Evolutionary conservation across 2,329 filamentous ascomycete genomes (phyloP), one percentile per base, ranked within the genome.

Genomic region (Pestalotiopsis sp.): DNA sequence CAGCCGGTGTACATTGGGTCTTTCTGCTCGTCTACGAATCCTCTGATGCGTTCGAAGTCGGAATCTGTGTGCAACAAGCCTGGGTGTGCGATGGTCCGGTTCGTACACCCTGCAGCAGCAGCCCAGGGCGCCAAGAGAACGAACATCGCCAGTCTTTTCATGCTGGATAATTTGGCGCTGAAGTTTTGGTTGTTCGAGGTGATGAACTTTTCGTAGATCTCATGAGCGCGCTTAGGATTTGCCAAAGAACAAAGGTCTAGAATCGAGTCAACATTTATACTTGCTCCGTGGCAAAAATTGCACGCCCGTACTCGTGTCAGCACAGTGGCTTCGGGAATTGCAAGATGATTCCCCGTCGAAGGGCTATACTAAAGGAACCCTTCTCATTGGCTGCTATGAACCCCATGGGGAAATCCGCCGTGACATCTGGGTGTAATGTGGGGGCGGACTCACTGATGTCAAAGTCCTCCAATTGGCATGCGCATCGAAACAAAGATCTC

Each of bases 1-100:
- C 70, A 71, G 49, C 56, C 68, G 5, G 69, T 61, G 57, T 67
- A 64, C 69, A 67, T 68, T 17, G 69, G 69, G n/a, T 67, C 59
- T 2, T 31, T 59, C 20, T 59, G 38, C 25, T 31, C 31, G 49
- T 65, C 38, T 57, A 70, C 69, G 41, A 68, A 58, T 13, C 36
- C 61, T 36, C 36, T 64, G 61, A 69, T 60, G 6, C 69, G 69
- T 6, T 52, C 27, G 14, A 70, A 66, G 58, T 70, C 69, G 23
- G 66, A 65, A 4, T 65, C 31, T 12, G 69, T 70, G 40, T 70
- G 69, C 13, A 70, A 49, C 5, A 70, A 62, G 6, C 69, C 69
- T 3, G 69, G 69, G 57, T 70, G 69, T 17, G 25, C 20, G 40
- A 52, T 27, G n/a, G 57, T 60, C 3, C 7, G 45, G 6, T 4